Evolutionary conservation across 345 rosid species (phyloP), one percentile per base, ranked within the genome.

Genomic region (Fremontodendron californicum): DNA sequence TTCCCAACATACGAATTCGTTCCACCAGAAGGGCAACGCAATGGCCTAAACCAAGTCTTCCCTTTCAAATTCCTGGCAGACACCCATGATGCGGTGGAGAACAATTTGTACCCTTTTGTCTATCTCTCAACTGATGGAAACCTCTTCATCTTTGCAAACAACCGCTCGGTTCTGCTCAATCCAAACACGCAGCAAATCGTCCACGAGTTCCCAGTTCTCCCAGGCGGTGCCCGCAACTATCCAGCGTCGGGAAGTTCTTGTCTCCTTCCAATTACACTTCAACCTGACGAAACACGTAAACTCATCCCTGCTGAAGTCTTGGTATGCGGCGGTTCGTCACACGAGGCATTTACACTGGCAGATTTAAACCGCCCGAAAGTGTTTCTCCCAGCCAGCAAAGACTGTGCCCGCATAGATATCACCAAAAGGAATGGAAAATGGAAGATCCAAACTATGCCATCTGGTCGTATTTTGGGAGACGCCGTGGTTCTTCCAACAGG

Each of bases 71-170:
- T 96, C 80, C 85, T 96, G 3, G 79, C 33, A 16, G 85, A 93
- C 66, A 96, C 89, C 43, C 79, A 82, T 5, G 91, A 88, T 61
- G 63, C 71, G 0, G 85, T 84, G 2, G 97, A 93, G 84, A 91
- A 93, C 90, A 94, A 94, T 73, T 78, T 94, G 58, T 94, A 94
- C 88, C 98, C 98, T 6, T 90, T 87, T 51, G 91, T 94, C 62
- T 80, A 87, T 80, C 97, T 94, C 27, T 81, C 87, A 71, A 90
- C 98, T 4, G 97, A 94, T 12, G 67, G 98, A 9, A 94, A 87
- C 82, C 87, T 92, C 82, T 94, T 90, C 81, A 66, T 94, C 60
- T 92, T 94, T 49, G 94, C 98, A 68, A 94, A 94, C 88, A 75
- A 86, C 70, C 89, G 96, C 6, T 87, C 97, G 23, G 77, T 96